Base-by-base conservation (phyloP, 371 early-diverging fungal species). In the Rhizopus delemar region DNA sequence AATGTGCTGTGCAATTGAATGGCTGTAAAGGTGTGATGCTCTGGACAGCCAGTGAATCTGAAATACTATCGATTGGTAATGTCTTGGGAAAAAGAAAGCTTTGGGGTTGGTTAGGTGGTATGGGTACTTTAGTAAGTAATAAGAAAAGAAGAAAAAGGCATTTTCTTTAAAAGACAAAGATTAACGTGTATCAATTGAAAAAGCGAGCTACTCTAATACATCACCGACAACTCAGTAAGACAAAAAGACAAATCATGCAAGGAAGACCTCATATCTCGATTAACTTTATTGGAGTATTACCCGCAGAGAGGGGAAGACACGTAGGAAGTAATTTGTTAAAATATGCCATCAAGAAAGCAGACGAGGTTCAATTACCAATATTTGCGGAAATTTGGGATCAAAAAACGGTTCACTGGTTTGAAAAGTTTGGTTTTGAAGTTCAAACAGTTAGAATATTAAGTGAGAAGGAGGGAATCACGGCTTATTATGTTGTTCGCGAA, bases 221-320 rank as follows among this genome's bases (percentile, higher is more conserved):
- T 5, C 65, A 65, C 36, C 54, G 66, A 12, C 55, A 58, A 3
- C 54, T 65, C 7, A 5, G 50, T 5, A 65, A 59, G 46, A 58
- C 57, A 46, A 65, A 62, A 36, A 61, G 62, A 41, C 33, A 43
- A 4, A 35, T 69, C 13, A 56, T 71, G 60, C 45, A 51, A 7
- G 54, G 46, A 0, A 46, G 65, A 7, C 52, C 55, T 4, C 72
- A 71, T 31, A 28, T 71, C 3, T 53, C 55, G 2, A 59, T 71
- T n/a, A 43, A 68, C n/a, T 71, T 57, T 41, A 53, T 71, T 29
- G 72, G 72, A 8, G 69, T 71, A 6, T 57, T 71, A 46, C 69
- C 68, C 0, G 53, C 59, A 11, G 68, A 68, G 50, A 62, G 65
- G 29, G 59, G 55, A 15, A 61, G 51, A 1, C 51, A 55, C 36